These are phyloP conservation scores for Zea mays DNA, from an alignment of 176 grass and related monocot species.

Conservation along the genomic window DNA sequence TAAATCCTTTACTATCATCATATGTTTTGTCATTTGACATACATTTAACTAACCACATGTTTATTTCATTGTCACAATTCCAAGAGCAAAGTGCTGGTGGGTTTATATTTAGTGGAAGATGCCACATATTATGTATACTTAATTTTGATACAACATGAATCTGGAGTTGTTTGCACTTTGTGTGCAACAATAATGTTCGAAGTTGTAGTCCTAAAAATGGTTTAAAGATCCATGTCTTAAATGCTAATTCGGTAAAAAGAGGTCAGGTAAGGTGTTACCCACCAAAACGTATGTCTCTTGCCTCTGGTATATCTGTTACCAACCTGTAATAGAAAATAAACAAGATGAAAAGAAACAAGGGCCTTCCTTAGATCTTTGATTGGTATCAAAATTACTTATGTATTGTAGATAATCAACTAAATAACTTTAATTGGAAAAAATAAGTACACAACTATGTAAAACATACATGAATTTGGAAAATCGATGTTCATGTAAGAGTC, in stretches of 20 bases:
- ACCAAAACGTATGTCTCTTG: conserved; percentile 69
- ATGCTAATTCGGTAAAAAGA: conserved; percentile 32
- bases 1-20: conserved; percentile 19
- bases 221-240: conserved; percentile 7
- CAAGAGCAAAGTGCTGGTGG: not conserved
- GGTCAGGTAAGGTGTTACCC: conserved; percentile 53
- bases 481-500: conserved; percentile 5
- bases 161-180: not conserved
- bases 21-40: conserved; percentile 17
- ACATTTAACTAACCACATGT: not conserved
- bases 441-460: conserved; percentile 8
- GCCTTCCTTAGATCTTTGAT: conserved; percentile 35
- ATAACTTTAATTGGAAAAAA: not conserved
- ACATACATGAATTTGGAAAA: conserved; percentile 15
- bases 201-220: not conserved
- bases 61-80: not conserved
- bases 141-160: not conserved
- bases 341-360: conserved; percentile 34
- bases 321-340: conserved; percentile 57
- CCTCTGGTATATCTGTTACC: conserved; percentile 87
- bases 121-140: not conserved
- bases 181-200: not conserved
- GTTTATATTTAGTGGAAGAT: conserved; percentile 1
- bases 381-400: conserved; percentile 13
- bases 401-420: conserved; percentile 25